Evolutionary conservation across 2,329 filamentous ascomycete species (phyloP).

Genomic region (Diplodia mutila): DNA sequence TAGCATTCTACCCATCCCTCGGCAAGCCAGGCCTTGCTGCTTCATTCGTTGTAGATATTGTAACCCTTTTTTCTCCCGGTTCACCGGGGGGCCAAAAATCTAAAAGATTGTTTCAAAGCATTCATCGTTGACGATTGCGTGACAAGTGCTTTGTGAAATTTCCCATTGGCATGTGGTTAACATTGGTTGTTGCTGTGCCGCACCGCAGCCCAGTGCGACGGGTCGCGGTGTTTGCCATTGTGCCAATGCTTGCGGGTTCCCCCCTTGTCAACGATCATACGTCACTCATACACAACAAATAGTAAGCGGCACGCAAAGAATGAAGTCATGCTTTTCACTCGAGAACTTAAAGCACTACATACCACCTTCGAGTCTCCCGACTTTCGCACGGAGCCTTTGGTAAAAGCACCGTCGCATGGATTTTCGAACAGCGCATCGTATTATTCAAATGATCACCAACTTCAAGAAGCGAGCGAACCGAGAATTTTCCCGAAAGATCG

Average conservation of each 20-base stretch:
- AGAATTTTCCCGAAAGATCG: slow-evolving; percentile 23
- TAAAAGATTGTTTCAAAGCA: not conserved
- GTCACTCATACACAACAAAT: not conserved
- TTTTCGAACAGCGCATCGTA: not conserved
- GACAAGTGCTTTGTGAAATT: not conserved
- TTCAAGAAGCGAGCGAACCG: slow-evolving; percentile 22
- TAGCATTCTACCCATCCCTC: slow-evolving; percentile 6
- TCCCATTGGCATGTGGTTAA: not conserved
- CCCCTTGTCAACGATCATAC: not conserved
- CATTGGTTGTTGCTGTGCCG: slow-evolving; percentile 1
- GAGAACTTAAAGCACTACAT: not conserved
- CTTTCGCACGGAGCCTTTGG: not conserved
- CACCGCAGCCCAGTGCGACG: not conserved
- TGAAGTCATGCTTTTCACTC: not conserved
- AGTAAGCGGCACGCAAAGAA: not conserved
- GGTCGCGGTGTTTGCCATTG: not conserved
- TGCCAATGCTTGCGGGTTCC: not conserved
- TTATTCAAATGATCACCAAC: slow-evolving; percentile 1
- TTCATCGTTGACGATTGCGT: not conserved
- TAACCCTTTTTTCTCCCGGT: not conserved
- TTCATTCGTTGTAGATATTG: slow-evolving; percentile 20
- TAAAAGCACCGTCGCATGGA: not conserved
- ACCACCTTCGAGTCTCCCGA: not conserved
- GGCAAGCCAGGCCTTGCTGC: slow-evolving; percentile 11
- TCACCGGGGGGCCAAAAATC: not conserved